Evolutionary conservation across 768 basidiomycete genomes (phyloP).

Genomic region (Tremella yokohamensis): DNA sequence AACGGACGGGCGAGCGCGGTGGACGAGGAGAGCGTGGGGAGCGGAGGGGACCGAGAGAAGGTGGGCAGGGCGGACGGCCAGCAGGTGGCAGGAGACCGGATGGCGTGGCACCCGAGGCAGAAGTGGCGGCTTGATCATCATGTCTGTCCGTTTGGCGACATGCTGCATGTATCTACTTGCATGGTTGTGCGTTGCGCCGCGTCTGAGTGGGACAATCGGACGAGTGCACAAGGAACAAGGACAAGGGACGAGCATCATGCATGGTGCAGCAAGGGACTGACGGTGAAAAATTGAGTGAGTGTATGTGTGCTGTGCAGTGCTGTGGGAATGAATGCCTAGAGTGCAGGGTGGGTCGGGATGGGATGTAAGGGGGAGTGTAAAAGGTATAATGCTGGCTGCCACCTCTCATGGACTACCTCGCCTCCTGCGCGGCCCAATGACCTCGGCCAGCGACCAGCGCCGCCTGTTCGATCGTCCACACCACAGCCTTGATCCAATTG

Average conservation of each 20-base stretch:
- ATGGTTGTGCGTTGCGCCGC: too few species aligned
- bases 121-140: slow-evolving; percentile 14
- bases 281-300: too few species aligned
- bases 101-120: slow-evolving; percentile 11
- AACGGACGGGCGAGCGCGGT: slow-evolving; percentile 17
- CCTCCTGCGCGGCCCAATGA: slow-evolving; percentile 8
- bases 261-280: too few species aligned
- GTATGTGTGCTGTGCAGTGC: too few species aligned
- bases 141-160: too few species aligned
- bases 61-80: slow-evolving; percentile 19
- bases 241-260: too few species aligned
- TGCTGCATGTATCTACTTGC: too few species aligned
- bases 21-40: slow-evolving; percentile 26
- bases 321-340: slow-evolving; percentile 10
- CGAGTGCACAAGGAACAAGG: too few species aligned
- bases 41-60: slow-evolving; percentile 11
- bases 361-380: too few species aligned
- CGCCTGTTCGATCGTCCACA: slow-evolving; percentile 50
- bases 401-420: slow-evolving; percentile 9
- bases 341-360: neutral
- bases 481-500: slow-evolving; percentile 50
- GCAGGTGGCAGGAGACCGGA: slow-evolving; percentile 2
- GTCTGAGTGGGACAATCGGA: too few species aligned
- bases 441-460: slow-evolving; percentile 38
- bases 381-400: too few species aligned